Percentiles rank a stretch among this genome's conserved stretches.
phyloP scores from a whole-genome alignment of 2,329 filamentous ascomycete species.

The Claviceps pusilla region DNA sequence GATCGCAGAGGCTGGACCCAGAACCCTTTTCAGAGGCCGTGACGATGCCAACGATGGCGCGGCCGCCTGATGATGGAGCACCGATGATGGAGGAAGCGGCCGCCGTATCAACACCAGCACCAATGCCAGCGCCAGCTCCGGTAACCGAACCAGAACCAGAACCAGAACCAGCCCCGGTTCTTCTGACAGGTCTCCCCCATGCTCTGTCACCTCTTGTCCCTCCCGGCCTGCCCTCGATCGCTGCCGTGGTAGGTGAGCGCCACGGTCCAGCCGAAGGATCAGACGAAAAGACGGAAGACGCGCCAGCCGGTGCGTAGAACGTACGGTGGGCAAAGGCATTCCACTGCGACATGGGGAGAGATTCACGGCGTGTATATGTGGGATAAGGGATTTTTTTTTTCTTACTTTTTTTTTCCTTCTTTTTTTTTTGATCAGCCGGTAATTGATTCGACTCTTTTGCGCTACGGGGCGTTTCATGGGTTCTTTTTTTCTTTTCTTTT shows the following conservation, averaged over 20 bases:
- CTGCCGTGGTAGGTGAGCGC: not conserved
- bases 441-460: not conserved
- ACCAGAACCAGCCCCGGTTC: not conserved
- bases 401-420: too few relatives aligned
- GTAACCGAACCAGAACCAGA: not conserved
- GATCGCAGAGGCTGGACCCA: not conserved
- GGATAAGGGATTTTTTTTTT: not conserved
- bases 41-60: not conserved
- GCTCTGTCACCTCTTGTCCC: not conserved
- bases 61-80: not conserved
- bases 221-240: not conserved
- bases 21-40: not conserved
- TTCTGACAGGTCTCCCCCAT: not conserved
- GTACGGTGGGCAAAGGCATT: slow-evolving; percentile 2
- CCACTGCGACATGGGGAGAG: not conserved
- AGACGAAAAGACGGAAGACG: slow-evolving; percentile 5
- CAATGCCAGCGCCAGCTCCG: not conserved
- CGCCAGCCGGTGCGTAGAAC: slow-evolving; percentile 7
- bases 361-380: not conserved
- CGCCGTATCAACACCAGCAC: not conserved
- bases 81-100: not conserved
- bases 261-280: not conserved
- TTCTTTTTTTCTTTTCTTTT: not conserved
- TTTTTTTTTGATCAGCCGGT: too few relatives aligned
- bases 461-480: not conserved